phyloP scores from a whole-genome alignment of 1,284 basidiomycete species.

The Rhodotorula sp. region DNA sequence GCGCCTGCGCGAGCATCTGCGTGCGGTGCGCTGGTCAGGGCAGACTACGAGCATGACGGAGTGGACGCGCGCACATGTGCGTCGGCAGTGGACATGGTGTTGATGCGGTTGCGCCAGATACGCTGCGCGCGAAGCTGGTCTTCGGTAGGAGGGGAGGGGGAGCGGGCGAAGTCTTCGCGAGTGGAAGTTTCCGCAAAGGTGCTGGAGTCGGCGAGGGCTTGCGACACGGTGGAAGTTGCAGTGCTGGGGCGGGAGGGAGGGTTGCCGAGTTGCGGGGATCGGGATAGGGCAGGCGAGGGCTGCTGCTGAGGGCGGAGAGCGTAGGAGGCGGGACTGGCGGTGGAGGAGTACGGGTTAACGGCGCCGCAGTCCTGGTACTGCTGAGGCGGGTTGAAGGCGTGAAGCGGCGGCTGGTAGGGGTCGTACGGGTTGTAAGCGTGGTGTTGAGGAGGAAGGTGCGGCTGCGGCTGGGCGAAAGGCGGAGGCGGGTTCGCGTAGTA shows the following conservation, averaged over 20 bases:
- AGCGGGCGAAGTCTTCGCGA: neutral
- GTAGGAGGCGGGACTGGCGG: neutral
- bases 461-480: neutral
- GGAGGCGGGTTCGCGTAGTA: neutral
- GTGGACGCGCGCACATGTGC: neutral
- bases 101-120: neutral
- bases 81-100: constrained; percentile 4
- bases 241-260: neutral
- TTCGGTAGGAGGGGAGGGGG: neutral
- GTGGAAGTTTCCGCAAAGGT: no score
- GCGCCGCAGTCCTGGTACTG: neutral
- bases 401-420: neutral
- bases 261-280: neutral
- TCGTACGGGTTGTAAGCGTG: neutral
- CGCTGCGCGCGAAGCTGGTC: neutral
- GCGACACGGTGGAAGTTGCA: neutral
- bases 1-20: neutral
- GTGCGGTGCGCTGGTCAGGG: neutral
- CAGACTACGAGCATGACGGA: no score
- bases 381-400: neutral
- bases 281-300: neutral
- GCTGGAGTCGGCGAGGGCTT: neutral
- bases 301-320: neutral
- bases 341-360: no score
- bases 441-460: neutral